Conservation (phyloP, 2,329 filamentous ascomycete species). For the Amesomyces nigricolor region DNA sequence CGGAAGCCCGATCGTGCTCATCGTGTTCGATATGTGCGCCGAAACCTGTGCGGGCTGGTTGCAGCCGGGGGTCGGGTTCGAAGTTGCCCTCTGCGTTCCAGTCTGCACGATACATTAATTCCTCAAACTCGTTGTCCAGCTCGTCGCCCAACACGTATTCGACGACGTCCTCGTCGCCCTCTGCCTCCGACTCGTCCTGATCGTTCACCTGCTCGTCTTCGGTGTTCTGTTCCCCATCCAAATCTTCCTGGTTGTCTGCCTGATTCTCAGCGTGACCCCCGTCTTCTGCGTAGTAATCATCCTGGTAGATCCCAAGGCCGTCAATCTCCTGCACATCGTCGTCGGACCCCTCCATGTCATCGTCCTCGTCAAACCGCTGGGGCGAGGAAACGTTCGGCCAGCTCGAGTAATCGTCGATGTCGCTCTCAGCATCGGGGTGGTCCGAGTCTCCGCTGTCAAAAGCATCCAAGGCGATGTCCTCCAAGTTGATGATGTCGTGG, state of each 20-base stretch:
- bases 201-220: neutral
- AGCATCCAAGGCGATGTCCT: slow-evolving; percentile 3
- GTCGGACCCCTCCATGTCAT: neutral
- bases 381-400: slow-evolving; percentile 5
- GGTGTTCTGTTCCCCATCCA: neutral
- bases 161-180: neutral
- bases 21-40: neutral
- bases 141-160: neutral
- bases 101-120: no score
- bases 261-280: neutral
- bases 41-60: neutral
- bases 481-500: neutral
- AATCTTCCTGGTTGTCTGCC: neutral
- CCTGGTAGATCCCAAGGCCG: neutral
- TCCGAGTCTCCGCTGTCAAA: slow-evolving; percentile 6
- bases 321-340: neutral
- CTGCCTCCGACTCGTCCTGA: neutral
- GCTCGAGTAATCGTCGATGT: neutral
- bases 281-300: neutral
- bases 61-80: neutral
- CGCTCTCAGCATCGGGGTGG: neutral
- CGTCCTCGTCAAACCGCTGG: neutral
- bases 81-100: no score
- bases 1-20: neutral
- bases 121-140: no score